Base-by-base conservation (phyloP, 768 basidiomycete species). In the Sistotremastrum suecicum region DNA sequence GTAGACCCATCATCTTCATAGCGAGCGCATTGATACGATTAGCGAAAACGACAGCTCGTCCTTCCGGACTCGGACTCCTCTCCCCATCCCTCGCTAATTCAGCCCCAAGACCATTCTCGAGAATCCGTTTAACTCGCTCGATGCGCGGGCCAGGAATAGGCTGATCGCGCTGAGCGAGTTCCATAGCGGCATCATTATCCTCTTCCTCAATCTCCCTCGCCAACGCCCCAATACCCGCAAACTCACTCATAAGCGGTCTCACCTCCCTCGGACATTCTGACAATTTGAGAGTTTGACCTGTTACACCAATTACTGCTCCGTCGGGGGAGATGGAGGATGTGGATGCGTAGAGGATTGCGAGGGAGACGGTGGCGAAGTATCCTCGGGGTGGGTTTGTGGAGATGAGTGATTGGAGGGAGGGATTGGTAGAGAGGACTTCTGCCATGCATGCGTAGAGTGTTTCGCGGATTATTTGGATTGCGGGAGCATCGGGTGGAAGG, bases 371-470 rank as follows among this genome's bases (percentile, higher is more conserved):
- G 10, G 80, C 78, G 56, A 85, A 91, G 66, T 88, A 89, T 0
- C 84, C 87, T 12, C 83, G 71, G 0, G 80, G 63, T 0, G 77
- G 76, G 54, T 89, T 84, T 9, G 56, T 53, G n/a, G 63, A 63
- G 46, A 89, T 71, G 7, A 82, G 68, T 0, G 54, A 47, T 3
- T 72, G 72, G 5, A 90, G 69, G 3, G 69, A 64, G 0, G 72
- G 69, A 8, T 67, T 70, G 3, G 65, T 64, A 42, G 77, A 71
- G 39, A 89, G 68, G 1, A 72, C 76, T 50, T 85, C 83, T 0
- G 71, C 85, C 3, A 90, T 68, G 2, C 83, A 74, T 0, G 87
- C 84, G 59, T 89, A 91, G 11, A 91, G 71, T 0, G 87, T 88
- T 60, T 91, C 86, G 30, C 88, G 81, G 48, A 91, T 89, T 56